Evolutionary conservation across 75 land plant species (phyloP).

Genomic region (Pseudotsuga menziesii): DNA sequence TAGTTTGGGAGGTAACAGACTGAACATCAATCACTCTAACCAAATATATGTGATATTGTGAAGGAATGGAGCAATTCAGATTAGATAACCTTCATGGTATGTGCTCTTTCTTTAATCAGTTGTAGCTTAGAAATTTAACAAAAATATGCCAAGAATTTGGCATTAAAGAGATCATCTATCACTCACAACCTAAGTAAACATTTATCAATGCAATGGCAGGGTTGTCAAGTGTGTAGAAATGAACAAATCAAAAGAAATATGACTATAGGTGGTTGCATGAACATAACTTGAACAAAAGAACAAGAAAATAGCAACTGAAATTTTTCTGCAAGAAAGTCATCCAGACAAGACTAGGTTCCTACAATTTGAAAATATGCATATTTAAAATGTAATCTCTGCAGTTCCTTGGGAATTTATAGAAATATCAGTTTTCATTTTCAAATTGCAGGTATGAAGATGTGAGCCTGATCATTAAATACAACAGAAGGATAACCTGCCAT

Average conservation of each 20-base stretch:
- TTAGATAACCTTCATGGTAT: too few species aligned
- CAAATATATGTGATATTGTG: too few species aligned
- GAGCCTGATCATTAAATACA: background rate
- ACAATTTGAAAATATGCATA: background rate
- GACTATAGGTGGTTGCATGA: background rate
- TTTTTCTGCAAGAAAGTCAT: background rate
- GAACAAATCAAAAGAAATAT: background rate
- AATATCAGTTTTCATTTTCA: background rate
- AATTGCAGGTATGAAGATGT: background rate
- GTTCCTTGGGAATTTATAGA: background rate
- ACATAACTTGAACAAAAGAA: background rate
- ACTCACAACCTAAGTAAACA: background rate
- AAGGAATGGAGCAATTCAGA: too few species aligned
- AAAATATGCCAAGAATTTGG: background rate
- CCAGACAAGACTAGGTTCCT: background rate
- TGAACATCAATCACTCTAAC: too few species aligned
- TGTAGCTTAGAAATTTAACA: background rate
- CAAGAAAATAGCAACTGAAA: background rate
- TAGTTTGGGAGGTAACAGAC: too few species aligned
- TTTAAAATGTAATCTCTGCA: background rate
- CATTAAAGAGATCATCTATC: background rate
- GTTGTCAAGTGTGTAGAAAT: background rate
- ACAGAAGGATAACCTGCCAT: background rate
- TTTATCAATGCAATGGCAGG: background rate
- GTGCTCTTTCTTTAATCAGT: too few species aligned